Evolutionary conservation across 2,329 filamentous ascomycete species (phyloP), one percentile per base, ranked within the genome.

Genomic region (Periglandula ipomoeae): DNA sequence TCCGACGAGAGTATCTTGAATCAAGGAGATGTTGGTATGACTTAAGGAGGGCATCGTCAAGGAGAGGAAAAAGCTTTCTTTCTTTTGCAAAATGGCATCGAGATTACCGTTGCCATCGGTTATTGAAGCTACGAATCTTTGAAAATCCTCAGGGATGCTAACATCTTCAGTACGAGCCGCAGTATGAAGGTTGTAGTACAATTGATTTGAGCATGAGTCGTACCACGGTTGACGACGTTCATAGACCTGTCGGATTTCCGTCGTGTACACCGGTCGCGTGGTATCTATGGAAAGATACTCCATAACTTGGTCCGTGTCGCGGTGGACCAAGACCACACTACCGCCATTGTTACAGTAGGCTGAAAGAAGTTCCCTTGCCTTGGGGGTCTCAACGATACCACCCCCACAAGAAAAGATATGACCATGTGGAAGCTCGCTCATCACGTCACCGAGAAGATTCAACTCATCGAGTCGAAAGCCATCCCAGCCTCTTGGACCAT

Each of bases 331-430:
- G 19, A 98, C 73, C 4, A 98, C 91, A 53, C 85, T 84, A 5
- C 93, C 93, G 32, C 89, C 89, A 52, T 71, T 77, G 55, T 81
- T 79, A 59, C 85, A 79, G 63, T 90, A 91, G 30, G 84, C 75
- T 23, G 76, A 72, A 32, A 98, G 79, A 24, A 94, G 66, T 53
- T 88, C 77, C 15, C 90, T 82, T 19, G 89, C 89, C 59, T 85
- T 84, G 1, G 85, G 79, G 1, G 81, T 87, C 65, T 98, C 93
- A 10, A 98, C 90, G 26, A 98, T 79, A 26, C 93, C 93, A 39
- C 93, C 93, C 47, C 93, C 93, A 56, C 91, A 97, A 1, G 93
- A 93, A 62, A 98, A 89, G 53, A 98, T 79, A 60, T 95, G 75
- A 4, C 85, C 85, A 2, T 75, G 78, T 2, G 86, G 73, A 57